Evolutionary conservation across 768 basidiomycete genomes (phyloP).

Genomic region (Lactarius akahatsu): DNA sequence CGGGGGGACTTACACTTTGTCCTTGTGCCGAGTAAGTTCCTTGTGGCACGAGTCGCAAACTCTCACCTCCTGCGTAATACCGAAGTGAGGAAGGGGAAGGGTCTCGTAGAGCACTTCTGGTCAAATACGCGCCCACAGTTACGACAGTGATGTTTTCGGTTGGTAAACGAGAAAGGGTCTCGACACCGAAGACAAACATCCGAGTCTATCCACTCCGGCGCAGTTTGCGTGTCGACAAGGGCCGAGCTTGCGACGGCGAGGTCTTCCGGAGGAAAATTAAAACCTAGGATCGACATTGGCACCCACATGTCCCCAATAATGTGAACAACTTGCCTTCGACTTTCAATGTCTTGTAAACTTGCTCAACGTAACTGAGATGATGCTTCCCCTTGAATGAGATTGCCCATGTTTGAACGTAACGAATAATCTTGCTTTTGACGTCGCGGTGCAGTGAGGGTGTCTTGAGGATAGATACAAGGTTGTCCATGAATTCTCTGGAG

Average conservation of each 20-base stretch:
- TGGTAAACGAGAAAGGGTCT: slow-evolving; percentile 88
- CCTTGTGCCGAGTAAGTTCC: slow-evolving; percentile 70
- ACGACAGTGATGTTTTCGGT: slow-evolving; percentile 96
- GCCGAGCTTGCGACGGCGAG: slow-evolving; percentile 65
- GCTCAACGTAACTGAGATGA: slow-evolving; percentile 67
- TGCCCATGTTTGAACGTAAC: slow-evolving; percentile 91
- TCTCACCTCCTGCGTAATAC: slow-evolving; percentile 87
- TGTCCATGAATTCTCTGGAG: slow-evolving; percentile 91
- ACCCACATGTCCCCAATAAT: not conserved
- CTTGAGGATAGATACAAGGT: slow-evolving; percentile 85
- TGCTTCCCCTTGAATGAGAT: slow-evolving; percentile 83
- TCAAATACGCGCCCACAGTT: slow-evolving; percentile 98
- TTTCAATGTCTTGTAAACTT: slow-evolving; percentile 75
- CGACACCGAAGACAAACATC: slow-evolving; percentile 93
- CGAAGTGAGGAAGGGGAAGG: slow-evolving; percentile 87
- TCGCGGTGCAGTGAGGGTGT: slow-evolving; percentile 73
- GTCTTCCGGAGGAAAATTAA: slow-evolving; percentile 81
- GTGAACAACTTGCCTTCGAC: slow-evolving; percentile 58
- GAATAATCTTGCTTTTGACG: slow-evolving; percentile 76
- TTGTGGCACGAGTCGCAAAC: slow-evolving; percentile 89
- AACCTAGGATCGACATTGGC: slow-evolving; percentile 48
- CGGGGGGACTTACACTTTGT: slow-evolving; percentile 48
- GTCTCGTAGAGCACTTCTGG: slow-evolving; percentile 83
- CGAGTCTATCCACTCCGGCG: slow-evolving; percentile 97
- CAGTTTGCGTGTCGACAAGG: slow-evolving; percentile 88